A percentile compares a stretch with the other conserved stretches of the same genome.
Conservation (phyloP, 139 green algal genomes). For the Chlamydomonas sphaeroides region DNA sequence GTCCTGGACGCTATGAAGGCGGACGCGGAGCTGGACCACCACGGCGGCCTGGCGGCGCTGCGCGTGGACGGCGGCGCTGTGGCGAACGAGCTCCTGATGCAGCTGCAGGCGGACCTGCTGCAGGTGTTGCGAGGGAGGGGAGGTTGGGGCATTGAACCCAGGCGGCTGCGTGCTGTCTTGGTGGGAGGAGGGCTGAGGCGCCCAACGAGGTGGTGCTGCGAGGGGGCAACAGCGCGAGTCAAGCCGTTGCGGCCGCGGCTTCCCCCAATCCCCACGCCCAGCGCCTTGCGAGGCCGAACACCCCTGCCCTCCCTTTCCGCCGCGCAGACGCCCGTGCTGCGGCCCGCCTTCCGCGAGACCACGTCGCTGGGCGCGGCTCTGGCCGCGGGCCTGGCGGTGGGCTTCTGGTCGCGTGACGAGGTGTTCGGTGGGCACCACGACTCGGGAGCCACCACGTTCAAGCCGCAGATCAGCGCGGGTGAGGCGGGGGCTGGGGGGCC, state of each 20-base stretch:
- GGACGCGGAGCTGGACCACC: constrained; percentile 46
- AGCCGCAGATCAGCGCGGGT: background rate
- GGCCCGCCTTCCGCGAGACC: constrained; percentile 91
- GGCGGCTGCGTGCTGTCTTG: no score
- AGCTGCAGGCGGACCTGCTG: constrained; percentile 85
- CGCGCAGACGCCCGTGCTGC: constrained; percentile 76
- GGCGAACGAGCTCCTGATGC: constrained; percentile 92
- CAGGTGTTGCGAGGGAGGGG: constrained; percentile 57
- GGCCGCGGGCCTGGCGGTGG: constrained; percentile 89
- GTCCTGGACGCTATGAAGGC: constrained; percentile 89
- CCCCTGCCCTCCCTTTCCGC: no score
- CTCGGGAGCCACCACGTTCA: constrained; percentile 20
- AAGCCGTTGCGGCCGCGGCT: no score
- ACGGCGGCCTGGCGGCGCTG: constrained; percentile 63
- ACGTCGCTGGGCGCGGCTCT: constrained; percentile 92
- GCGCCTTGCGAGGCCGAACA: no score
- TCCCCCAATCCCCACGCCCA: no score
- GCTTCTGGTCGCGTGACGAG: constrained; percentile 79
- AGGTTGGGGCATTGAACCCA: background rate
- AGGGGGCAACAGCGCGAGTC: no score
- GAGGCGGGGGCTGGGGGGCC: no score
- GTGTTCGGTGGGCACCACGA: constrained; percentile 21
- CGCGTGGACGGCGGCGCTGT: constrained; percentile 92
- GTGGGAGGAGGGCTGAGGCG: no score
- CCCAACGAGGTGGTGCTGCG: no score